Evolutionary conservation across 1,284 basidiomycete genomes (phyloP), one percentile per base, ranked within the genome.

Genomic region (Coniophora puteana): DNA sequence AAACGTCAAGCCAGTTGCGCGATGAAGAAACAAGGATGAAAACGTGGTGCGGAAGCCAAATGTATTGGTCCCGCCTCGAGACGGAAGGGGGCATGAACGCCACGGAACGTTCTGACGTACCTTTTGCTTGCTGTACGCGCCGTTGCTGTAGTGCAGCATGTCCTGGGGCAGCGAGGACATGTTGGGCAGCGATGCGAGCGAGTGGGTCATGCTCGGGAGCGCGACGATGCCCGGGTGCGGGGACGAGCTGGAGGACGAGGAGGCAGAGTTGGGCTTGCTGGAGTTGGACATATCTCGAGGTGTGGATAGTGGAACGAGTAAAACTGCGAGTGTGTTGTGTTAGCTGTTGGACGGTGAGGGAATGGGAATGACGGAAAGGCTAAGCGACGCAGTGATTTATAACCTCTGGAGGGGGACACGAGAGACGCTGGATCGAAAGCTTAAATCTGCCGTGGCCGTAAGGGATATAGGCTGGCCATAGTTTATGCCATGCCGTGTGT

Each of bases 151-250:
- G 44, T 63, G 58, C 34, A 59, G 31, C 58, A 59, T 59, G 29
- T 56, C 60, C 2, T 47, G 35, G 27, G 58, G 58, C 12, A 59
- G 20, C 13, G 58, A 46, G 21, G 58, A 60, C 58, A 59, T 62
- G 16, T 47, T 54, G 3, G 58, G 58, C 8, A 59, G 53, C 3
- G 50, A 38, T 13, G 54, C 60, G 33, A 59, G 56, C 36, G 58
- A 61, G 43, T 62, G 60, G 4, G 46, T 60, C 60, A 59, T 58
- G 45, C 61, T 57, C 2, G 58, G 58, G 11, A 63, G 49, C 16
- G 58, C 44, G 10, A 29, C 32, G 30, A 54, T 52, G 34, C 58
- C 47, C n/a, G 58, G 52, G 22, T 41, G 44, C 36, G 61, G 61
- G 2, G 61, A 59, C 14, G 57, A 61, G 17, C 61, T 42, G 13